Evolutionary conservation across 1,139 yeast genomes (phyloP).

Genomic region (Debaryomyces udenii): DNA sequence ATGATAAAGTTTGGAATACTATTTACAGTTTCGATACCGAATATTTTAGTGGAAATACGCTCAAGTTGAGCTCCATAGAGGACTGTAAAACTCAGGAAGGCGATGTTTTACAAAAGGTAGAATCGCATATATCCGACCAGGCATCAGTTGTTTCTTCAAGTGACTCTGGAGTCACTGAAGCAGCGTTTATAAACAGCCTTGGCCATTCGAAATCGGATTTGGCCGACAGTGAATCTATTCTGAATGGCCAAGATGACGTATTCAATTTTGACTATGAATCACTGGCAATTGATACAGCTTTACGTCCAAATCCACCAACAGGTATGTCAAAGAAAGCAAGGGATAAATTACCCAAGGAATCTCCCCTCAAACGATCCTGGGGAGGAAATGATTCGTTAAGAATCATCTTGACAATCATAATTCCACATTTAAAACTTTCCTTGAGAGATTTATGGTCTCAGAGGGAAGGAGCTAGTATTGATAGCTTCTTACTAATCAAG

Average conservation of each 20-base stretch:
- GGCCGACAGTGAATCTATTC: neutral
- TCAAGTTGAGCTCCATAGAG: conserved; percentile 20
- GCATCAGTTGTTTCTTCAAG: conserved; percentile 11
- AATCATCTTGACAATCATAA: conserved; percentile 45
- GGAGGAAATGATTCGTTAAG: conserved; percentile 58
- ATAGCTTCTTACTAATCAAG: conserved; percentile 39
- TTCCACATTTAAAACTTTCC: conserved; percentile 41
- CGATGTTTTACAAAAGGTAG: conserved; percentile 10
- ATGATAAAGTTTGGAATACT: conserved; percentile 36
- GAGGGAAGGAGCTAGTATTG: conserved; percentile 26
- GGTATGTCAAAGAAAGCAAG: conserved; percentile 66
- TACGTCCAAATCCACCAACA: conserved; percentile 51
- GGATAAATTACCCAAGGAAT: conserved; percentile 58
- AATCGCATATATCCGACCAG: conserved; percentile 17
- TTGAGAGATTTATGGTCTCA: conserved; percentile 40
- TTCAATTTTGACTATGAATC: conserved; percentile 13
- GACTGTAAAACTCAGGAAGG: conserved; percentile 19
- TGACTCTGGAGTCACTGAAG: conserved; percentile 13
- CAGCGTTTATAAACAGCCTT: conserved; percentile 14
- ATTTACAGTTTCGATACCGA: conserved; percentile 33
- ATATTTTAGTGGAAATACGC: conserved; percentile 27
- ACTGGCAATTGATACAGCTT: conserved; percentile 28
- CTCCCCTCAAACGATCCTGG: conserved; percentile 58
- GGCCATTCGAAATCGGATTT: conserved; percentile 7
- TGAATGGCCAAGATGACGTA: neutral